These are phyloP conservation scores for Kuraishia capsulata DNA, from an alignment of 805 yeast genomes.

Conservation along the genomic window DNA sequence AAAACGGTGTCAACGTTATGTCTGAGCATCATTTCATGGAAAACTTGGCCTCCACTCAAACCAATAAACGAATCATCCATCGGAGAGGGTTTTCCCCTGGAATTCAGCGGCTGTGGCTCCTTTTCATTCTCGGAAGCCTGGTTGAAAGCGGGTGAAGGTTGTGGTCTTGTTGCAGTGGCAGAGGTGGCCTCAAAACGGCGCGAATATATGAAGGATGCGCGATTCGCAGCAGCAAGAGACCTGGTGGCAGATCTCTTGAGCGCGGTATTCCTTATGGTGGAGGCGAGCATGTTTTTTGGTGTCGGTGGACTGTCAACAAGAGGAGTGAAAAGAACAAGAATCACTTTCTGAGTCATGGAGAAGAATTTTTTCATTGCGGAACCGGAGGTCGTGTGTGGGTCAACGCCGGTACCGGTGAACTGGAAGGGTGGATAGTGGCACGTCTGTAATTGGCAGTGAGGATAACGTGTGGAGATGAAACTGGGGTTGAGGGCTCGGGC, in stretches of 20 bases:
- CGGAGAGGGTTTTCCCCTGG: slow-evolving; percentile 9
- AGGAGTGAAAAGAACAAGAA: background rate
- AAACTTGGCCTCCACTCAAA: slow-evolving; percentile 95
- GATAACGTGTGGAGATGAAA: too few species aligned
- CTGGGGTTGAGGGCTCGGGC: too few species aligned
- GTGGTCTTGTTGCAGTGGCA: slow-evolving; percentile 17
- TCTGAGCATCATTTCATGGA: slow-evolving; percentile 97
- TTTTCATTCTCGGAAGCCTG: slow-evolving; percentile 14
- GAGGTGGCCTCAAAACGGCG: slow-evolving; percentile 3
- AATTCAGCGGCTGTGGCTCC: slow-evolving; percentile 9
- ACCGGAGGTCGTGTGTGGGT: background rate
- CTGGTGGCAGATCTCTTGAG: background rate
- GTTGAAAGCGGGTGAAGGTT: slow-evolving; percentile 45
- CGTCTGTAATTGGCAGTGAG: too few species aligned
- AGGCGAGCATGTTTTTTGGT: background rate
- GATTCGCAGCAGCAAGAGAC: background rate
- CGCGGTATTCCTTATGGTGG: slow-evolving; percentile 1
- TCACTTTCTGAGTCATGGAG: background rate
- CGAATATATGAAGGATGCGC: background rate
- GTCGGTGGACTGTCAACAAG: background rate
- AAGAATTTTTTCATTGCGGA: background rate
- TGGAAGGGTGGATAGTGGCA: too few species aligned
- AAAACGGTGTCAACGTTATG: slow-evolving; percentile 93
- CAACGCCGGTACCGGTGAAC: background rate
- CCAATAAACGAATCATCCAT: slow-evolving; percentile 91